These are phyloP conservation scores for Fusarium metavorans DNA, from an alignment of 2,329 filamentous ascomycete species.

Conservation along the genomic window DNA sequence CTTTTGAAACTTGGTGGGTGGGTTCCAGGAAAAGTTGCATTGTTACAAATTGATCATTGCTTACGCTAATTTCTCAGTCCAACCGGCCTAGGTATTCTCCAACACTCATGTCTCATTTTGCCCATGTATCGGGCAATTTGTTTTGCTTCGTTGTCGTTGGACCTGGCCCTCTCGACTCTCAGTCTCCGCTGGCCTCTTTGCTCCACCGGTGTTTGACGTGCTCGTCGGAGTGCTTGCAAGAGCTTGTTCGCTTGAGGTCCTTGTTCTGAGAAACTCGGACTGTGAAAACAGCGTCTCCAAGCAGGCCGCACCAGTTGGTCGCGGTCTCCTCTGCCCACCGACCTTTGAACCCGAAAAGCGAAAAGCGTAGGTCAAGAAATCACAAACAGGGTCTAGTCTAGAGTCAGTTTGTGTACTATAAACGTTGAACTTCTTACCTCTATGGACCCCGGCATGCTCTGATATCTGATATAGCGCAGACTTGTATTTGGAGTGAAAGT, in stretches of 20 bases:
- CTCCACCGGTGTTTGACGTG: not conserved
- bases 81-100: not conserved
- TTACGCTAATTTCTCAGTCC: not conserved
- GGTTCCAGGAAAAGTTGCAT: not conserved
- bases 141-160: not conserved
- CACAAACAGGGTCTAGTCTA: not conserved
- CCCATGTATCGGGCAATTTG: not conserved
- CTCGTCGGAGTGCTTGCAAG: not conserved
- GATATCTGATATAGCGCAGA: not conserved
- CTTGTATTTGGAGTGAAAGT: not conserved
- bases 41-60: not conserved
- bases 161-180: not conserved
- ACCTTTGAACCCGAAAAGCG: not conserved
- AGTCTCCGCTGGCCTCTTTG: not conserved
- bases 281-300: not conserved
- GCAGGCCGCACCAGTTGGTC: not conserved
- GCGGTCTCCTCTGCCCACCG: not conserved
- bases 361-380: not conserved
- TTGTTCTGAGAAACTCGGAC: not conserved
- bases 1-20: not conserved
- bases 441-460: not conserved
- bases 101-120: not conserved
- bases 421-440: not conserved
- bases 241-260: not conserved
- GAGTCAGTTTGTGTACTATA: not conserved